Evolutionary conservation across 2,329 filamentous ascomycete species (phyloP).

Genomic region (Coniella vitis): DNA sequence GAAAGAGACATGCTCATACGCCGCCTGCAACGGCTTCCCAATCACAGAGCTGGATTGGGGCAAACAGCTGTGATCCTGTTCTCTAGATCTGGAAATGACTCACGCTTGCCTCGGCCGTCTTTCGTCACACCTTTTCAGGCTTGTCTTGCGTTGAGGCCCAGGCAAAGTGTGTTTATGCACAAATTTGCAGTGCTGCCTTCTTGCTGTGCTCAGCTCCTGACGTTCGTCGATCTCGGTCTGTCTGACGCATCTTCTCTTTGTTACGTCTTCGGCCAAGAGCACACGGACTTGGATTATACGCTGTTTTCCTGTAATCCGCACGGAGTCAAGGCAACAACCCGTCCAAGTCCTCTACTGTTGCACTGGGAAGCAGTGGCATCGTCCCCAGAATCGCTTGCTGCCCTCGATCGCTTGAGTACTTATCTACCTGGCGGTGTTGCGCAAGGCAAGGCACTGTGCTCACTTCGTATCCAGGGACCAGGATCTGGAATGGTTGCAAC

Average conservation of each 20-base stretch:
- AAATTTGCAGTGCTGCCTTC: too few relatives aligned
- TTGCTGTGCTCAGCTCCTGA: too few relatives aligned
- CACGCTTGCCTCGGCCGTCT: conserved; percentile 5
- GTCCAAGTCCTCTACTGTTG: neutral
- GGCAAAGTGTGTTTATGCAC: neutral
- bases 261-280: too few relatives aligned
- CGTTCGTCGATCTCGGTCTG: too few relatives aligned
- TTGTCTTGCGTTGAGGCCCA: conserved; percentile 6
- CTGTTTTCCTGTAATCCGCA: neutral
- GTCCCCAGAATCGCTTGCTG: too few relatives aligned
- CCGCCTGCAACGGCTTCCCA: conserved; percentile 11
- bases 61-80: conserved; percentile 10
- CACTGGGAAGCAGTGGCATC: too few relatives aligned
- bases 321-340: neutral
- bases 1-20: conserved; percentile 7
- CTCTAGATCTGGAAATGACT: conserved; percentile 12
- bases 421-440: too few relatives aligned
- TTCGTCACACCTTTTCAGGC: conserved; percentile 4
- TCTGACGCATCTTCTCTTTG: too few relatives aligned
- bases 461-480: too few relatives aligned
- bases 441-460: too few relatives aligned
- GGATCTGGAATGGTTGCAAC: conserved; percentile 11
- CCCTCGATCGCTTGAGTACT: too few relatives aligned
- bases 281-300: too few relatives aligned
- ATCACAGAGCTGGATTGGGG: conserved; percentile 10